Conservation (phyloP, 495 filamentous ascomycete species). For the Podospora anserina region DNA sequence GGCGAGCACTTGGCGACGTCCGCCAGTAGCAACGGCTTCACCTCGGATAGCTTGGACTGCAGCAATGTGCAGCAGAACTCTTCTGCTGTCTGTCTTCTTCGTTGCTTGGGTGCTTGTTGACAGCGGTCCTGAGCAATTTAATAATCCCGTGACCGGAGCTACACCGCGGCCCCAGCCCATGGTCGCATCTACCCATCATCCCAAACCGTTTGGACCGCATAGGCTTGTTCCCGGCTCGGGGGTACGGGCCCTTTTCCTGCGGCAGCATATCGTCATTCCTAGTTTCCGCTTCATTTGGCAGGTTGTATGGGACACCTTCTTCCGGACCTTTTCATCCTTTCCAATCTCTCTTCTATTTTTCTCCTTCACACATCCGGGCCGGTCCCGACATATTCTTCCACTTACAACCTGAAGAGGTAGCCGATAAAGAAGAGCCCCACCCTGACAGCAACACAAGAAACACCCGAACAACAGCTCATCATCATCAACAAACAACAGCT, state of each 20-base stretch:
- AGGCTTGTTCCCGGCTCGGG: not conserved
- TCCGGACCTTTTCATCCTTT: slow-evolving; percentile 18
- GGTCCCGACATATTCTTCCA: too few relatives aligned
- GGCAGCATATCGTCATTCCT: not conserved
- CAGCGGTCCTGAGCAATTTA: slow-evolving; percentile 13
- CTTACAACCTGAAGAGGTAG: too few relatives aligned
- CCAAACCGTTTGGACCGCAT: not conserved
- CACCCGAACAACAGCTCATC: not conserved
- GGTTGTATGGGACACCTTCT: slow-evolving; percentile 8
- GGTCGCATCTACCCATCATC: not conserved
- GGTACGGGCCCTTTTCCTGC: not conserved
- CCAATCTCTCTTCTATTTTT: slow-evolving; percentile 1
- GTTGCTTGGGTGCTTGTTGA: not conserved
- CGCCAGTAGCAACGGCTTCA: not conserved
- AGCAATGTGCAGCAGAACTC: not conserved
- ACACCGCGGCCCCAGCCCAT: slow-evolving; percentile 1
- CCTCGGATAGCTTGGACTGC: slow-evolving; percentile 3
- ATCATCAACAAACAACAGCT: not conserved
- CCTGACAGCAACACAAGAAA: not conserved
- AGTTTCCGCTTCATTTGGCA: not conserved
- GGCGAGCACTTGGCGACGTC: not conserved
- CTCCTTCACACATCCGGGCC: not conserved
- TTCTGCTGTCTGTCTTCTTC: not conserved
- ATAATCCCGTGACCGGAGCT: slow-evolving; percentile 12
- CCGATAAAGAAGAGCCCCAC: not conserved